Conservation (phyloP, 2,329 filamentous ascomycete genomes). For the Botrytis porri region DNA sequence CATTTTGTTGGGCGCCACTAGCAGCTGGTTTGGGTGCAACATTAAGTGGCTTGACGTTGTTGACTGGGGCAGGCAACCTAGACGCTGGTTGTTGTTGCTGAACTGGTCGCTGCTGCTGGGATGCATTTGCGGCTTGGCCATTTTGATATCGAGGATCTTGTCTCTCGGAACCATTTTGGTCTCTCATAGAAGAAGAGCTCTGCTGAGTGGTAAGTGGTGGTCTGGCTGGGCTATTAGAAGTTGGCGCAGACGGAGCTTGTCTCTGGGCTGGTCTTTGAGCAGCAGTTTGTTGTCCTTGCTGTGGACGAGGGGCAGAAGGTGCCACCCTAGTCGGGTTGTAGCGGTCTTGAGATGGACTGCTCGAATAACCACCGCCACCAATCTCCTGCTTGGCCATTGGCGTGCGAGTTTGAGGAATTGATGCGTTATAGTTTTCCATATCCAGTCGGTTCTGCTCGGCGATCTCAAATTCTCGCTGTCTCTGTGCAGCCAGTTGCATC, state of each 20-base stretch:
- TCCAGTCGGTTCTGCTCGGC: constrained; percentile 71
- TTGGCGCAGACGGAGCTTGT: constrained; percentile 73
- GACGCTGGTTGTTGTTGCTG: constrained; percentile 47
- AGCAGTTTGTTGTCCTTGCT: constrained; percentile 43
- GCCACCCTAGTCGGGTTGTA: constrained; percentile 86
- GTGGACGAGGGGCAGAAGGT: constrained; percentile 68
- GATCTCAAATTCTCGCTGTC: constrained; percentile 51
- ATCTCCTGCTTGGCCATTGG: constrained; percentile 88
- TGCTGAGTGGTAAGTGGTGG: constrained; percentile 50
- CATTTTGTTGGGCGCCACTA: constrained; percentile 46
- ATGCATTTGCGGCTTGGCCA: constrained; percentile 45
- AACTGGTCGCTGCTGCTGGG: constrained; percentile 43
- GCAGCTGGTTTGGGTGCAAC: constrained; percentile 63
- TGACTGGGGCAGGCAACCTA: constrained; percentile 53
- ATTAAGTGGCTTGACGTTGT: constrained; percentile 71
- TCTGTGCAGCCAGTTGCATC: constrained; percentile 58
- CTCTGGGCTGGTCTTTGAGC: constrained; percentile 62
- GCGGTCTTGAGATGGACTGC: constrained; percentile 49
- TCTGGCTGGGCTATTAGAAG: constrained; percentile 41
- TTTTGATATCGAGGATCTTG: constrained; percentile 40
- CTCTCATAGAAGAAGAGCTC: constrained; percentile 47
- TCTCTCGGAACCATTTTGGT: constrained; percentile 36
- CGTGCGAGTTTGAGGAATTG: constrained; percentile 75
- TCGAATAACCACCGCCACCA: constrained; percentile 65
- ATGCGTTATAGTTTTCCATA: constrained; percentile 84